These are phyloP conservation scores for Didymella keratinophila DNA, from an alignment of 2,329 filamentous ascomycete species.

Conservation along the genomic window DNA sequence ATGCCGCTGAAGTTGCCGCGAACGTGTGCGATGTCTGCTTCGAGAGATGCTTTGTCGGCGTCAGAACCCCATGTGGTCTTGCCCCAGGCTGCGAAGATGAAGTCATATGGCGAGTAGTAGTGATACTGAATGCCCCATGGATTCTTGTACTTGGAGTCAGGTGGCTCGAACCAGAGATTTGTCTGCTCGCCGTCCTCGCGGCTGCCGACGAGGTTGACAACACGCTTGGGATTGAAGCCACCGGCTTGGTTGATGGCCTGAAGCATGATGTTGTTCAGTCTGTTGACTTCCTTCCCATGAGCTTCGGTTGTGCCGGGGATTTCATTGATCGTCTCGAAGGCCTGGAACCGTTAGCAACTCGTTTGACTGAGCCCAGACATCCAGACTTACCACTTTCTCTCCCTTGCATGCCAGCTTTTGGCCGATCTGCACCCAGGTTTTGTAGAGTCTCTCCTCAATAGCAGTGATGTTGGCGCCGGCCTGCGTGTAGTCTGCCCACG, in stretches of 20 bases:
- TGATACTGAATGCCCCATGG: constrained; percentile 69
- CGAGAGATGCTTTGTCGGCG: constrained; percentile 60
- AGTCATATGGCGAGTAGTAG: constrained; percentile 64
- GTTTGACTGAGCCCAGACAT: too few relatives aligned
- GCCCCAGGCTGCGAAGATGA: constrained; percentile 60
- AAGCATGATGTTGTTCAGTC: constrained; percentile 65
- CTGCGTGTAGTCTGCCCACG: constrained; percentile 63
- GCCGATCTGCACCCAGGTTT: constrained; percentile 66
- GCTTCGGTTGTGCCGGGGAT: constrained; percentile 61
- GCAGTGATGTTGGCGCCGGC: constrained; percentile 57
- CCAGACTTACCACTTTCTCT: constrained; percentile 50
- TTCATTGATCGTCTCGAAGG: constrained; percentile 69
- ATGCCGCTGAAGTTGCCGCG: constrained; percentile 64
- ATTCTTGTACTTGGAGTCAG: constrained; percentile 58
- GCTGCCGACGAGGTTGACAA: constrained; percentile 64
- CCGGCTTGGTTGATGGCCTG: constrained; percentile 62
- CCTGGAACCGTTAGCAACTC: constrained; percentile 25
- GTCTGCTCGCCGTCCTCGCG: constrained; percentile 63
- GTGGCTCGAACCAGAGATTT: constrained; percentile 61
- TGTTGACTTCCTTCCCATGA: constrained; percentile 62
- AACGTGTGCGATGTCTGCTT: constrained; percentile 60
- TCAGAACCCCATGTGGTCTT: constrained; percentile 67
- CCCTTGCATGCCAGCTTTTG: constrained; percentile 63
- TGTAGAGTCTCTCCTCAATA: constrained; percentile 65
- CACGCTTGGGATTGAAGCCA: constrained; percentile 63